phyloP scores from a whole-genome alignment of 148 eudicot genomes.

The Talinum fruticosum region DNA sequence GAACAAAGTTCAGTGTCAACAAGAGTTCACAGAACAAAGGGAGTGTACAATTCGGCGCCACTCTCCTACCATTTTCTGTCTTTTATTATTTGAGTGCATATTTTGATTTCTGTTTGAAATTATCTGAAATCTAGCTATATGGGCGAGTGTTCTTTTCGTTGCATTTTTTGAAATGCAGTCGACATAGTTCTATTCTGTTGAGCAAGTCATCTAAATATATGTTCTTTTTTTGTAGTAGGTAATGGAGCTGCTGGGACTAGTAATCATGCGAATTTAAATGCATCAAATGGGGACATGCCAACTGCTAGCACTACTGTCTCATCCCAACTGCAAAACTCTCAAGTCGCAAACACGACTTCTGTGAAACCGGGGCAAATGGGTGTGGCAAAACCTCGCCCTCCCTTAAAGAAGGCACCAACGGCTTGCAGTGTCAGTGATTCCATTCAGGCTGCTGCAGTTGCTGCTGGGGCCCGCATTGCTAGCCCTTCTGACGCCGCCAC shows the following conservation, averaged over 20 bases:
- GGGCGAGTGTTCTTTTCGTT: background rate
- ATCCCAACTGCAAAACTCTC: slow-evolving; percentile 16
- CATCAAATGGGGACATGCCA: slow-evolving; percentile 17
- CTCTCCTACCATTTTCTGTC: background rate
- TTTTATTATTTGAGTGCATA: background rate
- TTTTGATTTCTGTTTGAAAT: background rate
- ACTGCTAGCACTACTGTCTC: background rate
- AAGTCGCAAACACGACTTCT: slow-evolving; percentile 27
- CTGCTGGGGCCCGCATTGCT: slow-evolving; percentile 89
- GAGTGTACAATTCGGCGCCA: no score
- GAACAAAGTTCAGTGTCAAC: no score
- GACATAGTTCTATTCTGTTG: no score
- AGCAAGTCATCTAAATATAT: background rate
- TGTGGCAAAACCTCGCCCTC: slow-evolving; percentile 31
- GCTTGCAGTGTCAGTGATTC: slow-evolving; percentile 46
- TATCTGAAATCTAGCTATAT: background rate
- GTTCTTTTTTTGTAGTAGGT: slow-evolving; percentile 19
- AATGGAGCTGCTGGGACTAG: slow-evolving; percentile 34
- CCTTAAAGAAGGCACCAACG: slow-evolving; percentile 29
- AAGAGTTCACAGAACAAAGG: no score
- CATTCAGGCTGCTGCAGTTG: slow-evolving; percentile 77
- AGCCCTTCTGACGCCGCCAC: slow-evolving; percentile 60
- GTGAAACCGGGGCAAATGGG: slow-evolving; percentile 24
- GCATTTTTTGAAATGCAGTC: background rate
- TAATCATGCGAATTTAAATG: slow-evolving; percentile 25